These are phyloP conservation scores for Yamadazyma sp. DNA, from an alignment of 1,139 yeast species.

Conservation along the genomic window DNA sequence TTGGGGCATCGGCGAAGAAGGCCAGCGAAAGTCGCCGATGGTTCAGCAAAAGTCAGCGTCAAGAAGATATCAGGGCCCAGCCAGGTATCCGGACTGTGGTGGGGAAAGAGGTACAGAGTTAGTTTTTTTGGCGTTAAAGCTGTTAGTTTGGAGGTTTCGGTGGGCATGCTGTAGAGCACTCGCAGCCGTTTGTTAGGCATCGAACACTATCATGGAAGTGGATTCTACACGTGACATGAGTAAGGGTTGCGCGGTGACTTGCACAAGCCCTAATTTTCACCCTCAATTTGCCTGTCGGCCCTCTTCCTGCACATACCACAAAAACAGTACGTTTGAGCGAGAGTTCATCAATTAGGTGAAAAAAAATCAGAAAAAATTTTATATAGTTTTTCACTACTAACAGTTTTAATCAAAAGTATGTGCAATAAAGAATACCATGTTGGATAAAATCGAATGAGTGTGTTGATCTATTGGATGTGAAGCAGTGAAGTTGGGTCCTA, in stretches of 20 bases:
- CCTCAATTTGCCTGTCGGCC: background rate
- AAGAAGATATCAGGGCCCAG: too few species aligned
- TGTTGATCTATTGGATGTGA: background rate
- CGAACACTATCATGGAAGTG: too few species aligned
- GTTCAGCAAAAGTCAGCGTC: too few species aligned
- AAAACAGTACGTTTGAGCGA: constrained; percentile 1
- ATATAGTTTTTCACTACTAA: constrained; percentile 12
- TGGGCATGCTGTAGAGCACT: too few species aligned
- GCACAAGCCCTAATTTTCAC: constrained; percentile 4
- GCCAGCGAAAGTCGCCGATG: too few species aligned
- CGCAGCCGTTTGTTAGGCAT: too few species aligned
- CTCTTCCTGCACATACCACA: constrained; percentile 8
- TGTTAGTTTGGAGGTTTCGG: too few species aligned
- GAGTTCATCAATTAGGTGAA: constrained; percentile 7
- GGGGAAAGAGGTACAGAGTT: too few species aligned
- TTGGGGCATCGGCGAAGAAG: too few species aligned
- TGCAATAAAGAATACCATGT: constrained; percentile 2
- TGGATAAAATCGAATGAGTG: background rate
- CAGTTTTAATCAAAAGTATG: constrained; percentile 13
- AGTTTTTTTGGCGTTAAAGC: too few species aligned
- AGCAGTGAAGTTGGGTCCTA: background rate
- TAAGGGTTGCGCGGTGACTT: constrained; percentile 16
- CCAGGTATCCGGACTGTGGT: too few species aligned
- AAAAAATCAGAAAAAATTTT: constrained; percentile 11
- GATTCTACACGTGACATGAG: background rate